These are phyloP conservation scores for Rhodocollybia butyracea DNA, from an alignment of 768 basidiomycete genomes.

Conservation along the genomic window DNA sequence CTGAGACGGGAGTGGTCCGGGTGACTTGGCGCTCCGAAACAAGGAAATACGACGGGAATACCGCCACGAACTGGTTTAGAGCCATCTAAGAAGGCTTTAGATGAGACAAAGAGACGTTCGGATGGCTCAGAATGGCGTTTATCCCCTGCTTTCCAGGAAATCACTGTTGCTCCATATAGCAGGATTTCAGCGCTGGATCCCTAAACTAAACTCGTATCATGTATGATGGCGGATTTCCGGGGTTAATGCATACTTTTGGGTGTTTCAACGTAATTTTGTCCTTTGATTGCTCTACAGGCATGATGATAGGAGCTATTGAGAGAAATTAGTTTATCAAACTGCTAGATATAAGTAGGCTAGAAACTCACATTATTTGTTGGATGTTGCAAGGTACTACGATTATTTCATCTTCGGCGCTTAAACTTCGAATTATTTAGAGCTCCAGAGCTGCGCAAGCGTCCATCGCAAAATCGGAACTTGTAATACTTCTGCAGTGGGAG, in stretches of 20 bases:
- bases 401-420: background rate
- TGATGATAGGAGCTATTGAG: constrained; percentile 19
- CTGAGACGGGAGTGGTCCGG: constrained; percentile 64
- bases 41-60: constrained; percentile 72
- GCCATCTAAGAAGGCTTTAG: constrained; percentile 76
- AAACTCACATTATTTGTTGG: too few relatives aligned
- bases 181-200: constrained; percentile 66
- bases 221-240: background rate
- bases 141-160: constrained; percentile 74
- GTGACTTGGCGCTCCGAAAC: constrained; percentile 83
- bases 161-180: constrained; percentile 81
- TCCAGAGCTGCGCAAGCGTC: too few relatives aligned
- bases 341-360: too few relatives aligned
- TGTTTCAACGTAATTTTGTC: constrained; percentile 53
- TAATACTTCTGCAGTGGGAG: too few relatives aligned
- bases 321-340: too few relatives aligned
- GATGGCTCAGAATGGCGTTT: constrained; percentile 28
- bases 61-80: constrained; percentile 59
- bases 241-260: constrained; percentile 46
- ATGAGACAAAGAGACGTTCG: constrained; percentile 81
- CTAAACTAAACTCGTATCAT: constrained; percentile 29
- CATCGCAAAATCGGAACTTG: too few relatives aligned
- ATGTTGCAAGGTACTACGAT: too few relatives aligned
- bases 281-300: constrained; percentile 52
- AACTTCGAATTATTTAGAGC: background rate